Conservation (phyloP, 257 asterid species). For the Solanum tarapatanum region DNA sequence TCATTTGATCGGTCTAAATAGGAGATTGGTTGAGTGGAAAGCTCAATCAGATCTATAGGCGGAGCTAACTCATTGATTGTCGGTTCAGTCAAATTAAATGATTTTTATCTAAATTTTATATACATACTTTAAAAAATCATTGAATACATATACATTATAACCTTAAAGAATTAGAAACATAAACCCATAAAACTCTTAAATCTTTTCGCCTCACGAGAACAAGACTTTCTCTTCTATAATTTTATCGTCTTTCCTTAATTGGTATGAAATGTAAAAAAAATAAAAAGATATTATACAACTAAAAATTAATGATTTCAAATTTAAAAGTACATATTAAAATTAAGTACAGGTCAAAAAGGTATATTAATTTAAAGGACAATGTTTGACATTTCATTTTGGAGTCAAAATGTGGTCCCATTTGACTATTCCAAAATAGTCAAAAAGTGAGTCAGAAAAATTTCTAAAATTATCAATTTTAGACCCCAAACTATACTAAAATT, state of each 20-base stretch:
- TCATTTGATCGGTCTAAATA: not conserved
- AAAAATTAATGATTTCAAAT: not conserved
- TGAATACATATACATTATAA: too few species aligned
- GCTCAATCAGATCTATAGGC: not conserved
- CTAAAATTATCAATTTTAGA: not conserved
- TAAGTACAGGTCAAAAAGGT: not conserved
- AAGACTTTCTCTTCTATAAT: not conserved
- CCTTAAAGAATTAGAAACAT: too few species aligned
- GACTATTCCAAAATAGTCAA: not conserved
- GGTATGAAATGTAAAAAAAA: too few species aligned
- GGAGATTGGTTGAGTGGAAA: not conserved
- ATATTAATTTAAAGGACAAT: not conserved
- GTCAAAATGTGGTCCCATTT: not conserved
- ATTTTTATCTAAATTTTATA: too few species aligned
- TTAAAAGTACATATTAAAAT: not conserved
- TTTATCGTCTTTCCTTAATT: not conserved
- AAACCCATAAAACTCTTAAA: too few species aligned
- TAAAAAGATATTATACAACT: not conserved
- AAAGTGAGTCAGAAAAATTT: not conserved
- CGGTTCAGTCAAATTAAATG: not conserved
- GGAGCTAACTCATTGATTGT: not conserved
- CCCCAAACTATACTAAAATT: not conserved
- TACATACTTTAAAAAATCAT: too few species aligned
- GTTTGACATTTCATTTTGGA: not conserved
- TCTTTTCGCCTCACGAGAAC: not conserved